Percentiles rank a stretch among this genome's conserved stretches.
Evolutionary conservation across 805 yeast genomes (phyloP).

Genomic region (Metschnikowia kunwiensis): DNA sequence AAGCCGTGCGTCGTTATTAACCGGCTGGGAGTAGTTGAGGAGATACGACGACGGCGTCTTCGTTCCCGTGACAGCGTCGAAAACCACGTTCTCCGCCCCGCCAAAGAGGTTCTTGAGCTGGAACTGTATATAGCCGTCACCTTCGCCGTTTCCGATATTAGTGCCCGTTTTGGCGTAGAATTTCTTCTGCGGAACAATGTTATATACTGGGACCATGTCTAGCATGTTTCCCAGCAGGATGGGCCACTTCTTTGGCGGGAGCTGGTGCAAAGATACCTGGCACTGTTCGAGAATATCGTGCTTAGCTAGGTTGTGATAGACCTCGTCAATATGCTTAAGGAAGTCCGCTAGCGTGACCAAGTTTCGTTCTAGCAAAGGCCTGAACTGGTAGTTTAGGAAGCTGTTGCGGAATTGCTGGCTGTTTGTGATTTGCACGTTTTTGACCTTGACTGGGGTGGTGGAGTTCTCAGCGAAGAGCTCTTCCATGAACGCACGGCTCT

Average conservation of each 20-base stretch:
- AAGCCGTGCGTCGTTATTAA: slow-evolving; percentile 39
- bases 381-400: slow-evolving; percentile 46
- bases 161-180: slow-evolving; percentile 91
- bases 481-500: slow-evolving; percentile 32
- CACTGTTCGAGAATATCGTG: slow-evolving; percentile 44
- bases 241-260: slow-evolving; percentile 13
- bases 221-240: slow-evolving; percentile 10
- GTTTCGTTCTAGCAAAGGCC: slow-evolving; percentile 42
- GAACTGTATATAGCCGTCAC: slow-evolving; percentile 84
- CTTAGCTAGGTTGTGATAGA: slow-evolving; percentile 42
- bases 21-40: slow-evolving; percentile 45
- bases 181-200: slow-evolving; percentile 55
- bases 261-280: slow-evolving; percentile 28
- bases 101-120: slow-evolving; percentile 56
- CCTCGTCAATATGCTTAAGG: slow-evolving; percentile 40
- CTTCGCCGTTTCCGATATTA: slow-evolving; percentile 94
- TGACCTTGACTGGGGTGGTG: slow-evolving; percentile 41
- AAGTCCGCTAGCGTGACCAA: slow-evolving; percentile 40
- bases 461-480: slow-evolving; percentile 31
- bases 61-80: slow-evolving; percentile 52
- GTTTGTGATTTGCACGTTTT: slow-evolving; percentile 48
- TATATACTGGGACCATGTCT: slow-evolving; percentile 36
- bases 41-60: slow-evolving; percentile 50
- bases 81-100: slow-evolving; percentile 50
- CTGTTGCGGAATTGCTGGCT: slow-evolving; percentile 44